Evolutionary conservation across 305 asterid species (phyloP), one percentile per base, ranked within the genome.

Genomic region (Fraxinus albicans): DNA sequence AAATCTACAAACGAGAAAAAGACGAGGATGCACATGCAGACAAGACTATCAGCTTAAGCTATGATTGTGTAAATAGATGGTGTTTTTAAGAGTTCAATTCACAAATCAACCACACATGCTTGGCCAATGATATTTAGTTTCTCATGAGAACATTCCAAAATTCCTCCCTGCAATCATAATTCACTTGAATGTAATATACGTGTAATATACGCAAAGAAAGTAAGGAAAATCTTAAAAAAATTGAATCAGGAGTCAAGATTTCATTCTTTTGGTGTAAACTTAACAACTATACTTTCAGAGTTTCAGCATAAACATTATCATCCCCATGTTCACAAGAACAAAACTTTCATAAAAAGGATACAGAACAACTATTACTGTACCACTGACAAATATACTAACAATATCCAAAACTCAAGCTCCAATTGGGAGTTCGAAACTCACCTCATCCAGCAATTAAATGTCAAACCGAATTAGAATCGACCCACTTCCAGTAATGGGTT

Each of bases 401-500:
- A 73, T 42, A 73, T 38, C 84, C 80, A 89, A 77, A 83, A 83
- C 81, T 76, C 87, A 82, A 79, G 81, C 83, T 27, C 58, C 76
- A 69, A 55, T 76, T 73, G 53, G n/a, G 82, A 86, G 86, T 83
- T 86, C 10, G 79, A 86, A 73, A 85, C 89, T 84, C 89, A 89
- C 89, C 89, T 83, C 88, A 83, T 77, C 80, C 53, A 65, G 42
- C 76, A 70, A 31, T 79, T 55, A 81, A 65, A 31, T 4, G 86
- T 85, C 88, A 91, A 84, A 91, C 35, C 53, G 89, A 90, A 87
- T 86, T 82, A 21, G 87, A 76, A 86, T 91, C 95, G 79, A 93
- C 89, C 99, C 98, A 96, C 88, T 89, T 93, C 99, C 99, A 96
- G 76, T 84, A 92, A 90, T 96, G 99, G 84, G 89, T 93, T 83